Conservation (phyloP, 768 basidiomycete species). For the Daedaleopsis nitida region DNA sequence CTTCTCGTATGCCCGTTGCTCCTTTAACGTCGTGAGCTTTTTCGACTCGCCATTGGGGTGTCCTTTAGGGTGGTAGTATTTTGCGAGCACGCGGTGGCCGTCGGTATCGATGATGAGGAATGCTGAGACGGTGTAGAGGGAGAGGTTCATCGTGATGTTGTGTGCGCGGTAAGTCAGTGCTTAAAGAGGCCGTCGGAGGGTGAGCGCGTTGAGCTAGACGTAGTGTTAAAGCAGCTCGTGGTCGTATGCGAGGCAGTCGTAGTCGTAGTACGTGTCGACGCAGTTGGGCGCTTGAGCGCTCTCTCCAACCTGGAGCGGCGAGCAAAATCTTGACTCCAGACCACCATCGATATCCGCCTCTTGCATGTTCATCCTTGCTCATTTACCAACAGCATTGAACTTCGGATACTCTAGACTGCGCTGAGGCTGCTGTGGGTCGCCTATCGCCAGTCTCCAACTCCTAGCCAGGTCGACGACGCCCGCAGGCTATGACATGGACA, state of each 20-base stretch:
- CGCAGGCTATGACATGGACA: background rate
- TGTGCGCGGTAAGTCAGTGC: too few species aligned
- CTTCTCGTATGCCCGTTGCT: constrained; percentile 95
- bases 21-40: constrained; percentile 73
- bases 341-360: background rate
- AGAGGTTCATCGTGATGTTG: constrained; percentile 60
- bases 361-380: background rate
- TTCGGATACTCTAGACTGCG: too few species aligned
- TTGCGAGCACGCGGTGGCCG: constrained; percentile 91
- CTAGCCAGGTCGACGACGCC: too few species aligned
- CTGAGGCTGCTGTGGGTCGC: too few species aligned
- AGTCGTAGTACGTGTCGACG: background rate
- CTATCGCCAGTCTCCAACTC: too few species aligned
- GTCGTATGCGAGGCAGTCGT: background rate
- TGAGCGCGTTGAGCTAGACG: background rate
- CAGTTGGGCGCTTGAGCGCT: background rate
- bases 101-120: constrained; percentile 95
- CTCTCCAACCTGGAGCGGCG: too few species aligned
- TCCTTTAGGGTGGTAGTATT: constrained; percentile 85
- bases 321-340: background rate
- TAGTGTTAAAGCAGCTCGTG: background rate
- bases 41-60: constrained; percentile 63
- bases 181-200: background rate
- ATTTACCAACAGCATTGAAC: too few species aligned
- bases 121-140: constrained; percentile 84